Percentiles rank a stretch among this genome's conserved stretches.
These are phyloP conservation scores for Phytopythium helicoides DNA, from an alignment of 352 stramenopile species.

Conservation along the genomic window DNA sequence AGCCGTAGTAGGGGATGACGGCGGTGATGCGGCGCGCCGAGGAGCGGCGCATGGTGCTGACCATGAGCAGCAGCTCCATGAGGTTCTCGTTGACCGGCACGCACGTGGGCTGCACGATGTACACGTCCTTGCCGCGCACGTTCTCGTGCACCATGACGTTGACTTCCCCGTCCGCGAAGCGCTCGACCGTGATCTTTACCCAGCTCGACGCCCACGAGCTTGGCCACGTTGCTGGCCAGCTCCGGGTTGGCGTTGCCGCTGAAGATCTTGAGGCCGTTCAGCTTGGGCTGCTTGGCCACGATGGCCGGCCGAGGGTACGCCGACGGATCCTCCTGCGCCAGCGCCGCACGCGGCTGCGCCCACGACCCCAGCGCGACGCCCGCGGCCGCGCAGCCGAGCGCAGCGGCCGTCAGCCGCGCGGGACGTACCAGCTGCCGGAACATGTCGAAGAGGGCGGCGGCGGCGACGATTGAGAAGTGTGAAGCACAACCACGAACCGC, in stretches of 20 bases:
- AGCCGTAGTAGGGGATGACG: slow-evolving; percentile 96
- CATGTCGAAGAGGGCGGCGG: slow-evolving; percentile 24
- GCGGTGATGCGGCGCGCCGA: slow-evolving; percentile 98
- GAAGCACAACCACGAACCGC: background rate
- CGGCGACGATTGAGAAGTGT: background rate
- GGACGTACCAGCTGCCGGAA: slow-evolving; percentile 68
- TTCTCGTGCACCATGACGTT: slow-evolving; percentile 99
- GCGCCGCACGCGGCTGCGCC: slow-evolving; percentile 27
- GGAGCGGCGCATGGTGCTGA: slow-evolving; percentile 96
- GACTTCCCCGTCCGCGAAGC: slow-evolving; percentile 99
- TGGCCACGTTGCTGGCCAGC: slow-evolving; percentile 96
- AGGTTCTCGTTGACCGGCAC: slow-evolving; percentile 99
- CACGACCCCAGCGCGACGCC: slow-evolving; percentile 38
- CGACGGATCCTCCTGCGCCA: slow-evolving; percentile 43
- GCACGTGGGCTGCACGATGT: slow-evolving; percentile 99
- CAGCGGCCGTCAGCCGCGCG: slow-evolving; percentile 43
- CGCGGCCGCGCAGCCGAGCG: slow-evolving; percentile 40
- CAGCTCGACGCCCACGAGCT: slow-evolving; percentile 96
- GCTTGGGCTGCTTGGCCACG: slow-evolving; percentile 86
- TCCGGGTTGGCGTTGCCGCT: slow-evolving; percentile 97
- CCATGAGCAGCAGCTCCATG: slow-evolving; percentile 99
- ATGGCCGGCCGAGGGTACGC: slow-evolving; percentile 48
- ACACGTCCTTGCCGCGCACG: slow-evolving; percentile 99
- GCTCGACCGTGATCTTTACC: slow-evolving; percentile 97
- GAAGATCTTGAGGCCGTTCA: slow-evolving; percentile 97